These are phyloP conservation scores for Helichrysum umbraculigerum DNA, from an alignment of 129 eudicot species.

Conservation along the genomic window DNA sequence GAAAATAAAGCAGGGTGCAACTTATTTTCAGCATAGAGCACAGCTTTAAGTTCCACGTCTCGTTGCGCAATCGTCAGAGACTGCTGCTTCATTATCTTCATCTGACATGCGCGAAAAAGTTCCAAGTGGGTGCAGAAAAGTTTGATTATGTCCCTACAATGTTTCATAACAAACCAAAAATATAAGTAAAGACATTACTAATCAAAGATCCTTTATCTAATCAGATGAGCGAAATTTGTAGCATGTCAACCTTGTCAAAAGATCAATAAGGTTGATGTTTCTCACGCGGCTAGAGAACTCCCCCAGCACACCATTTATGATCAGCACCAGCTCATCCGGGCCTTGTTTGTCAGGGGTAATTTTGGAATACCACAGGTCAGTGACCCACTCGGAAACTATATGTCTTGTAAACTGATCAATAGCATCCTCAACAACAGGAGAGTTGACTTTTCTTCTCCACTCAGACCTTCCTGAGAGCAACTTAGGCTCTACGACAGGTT, in stretches of 20 bases:
- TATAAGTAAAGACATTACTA: background rate
- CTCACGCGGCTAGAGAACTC: constrained; percentile 87
- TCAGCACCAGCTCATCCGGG: constrained; percentile 89
- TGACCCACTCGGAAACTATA: constrained; percentile 96
- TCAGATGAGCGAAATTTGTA: constrained; percentile 13
- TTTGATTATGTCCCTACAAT: constrained; percentile 79
- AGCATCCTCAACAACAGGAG: constrained; percentile 96
- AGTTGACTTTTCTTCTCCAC: constrained; percentile 87
- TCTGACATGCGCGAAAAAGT: constrained; percentile 75
- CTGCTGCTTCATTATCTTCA: constrained; percentile 64
- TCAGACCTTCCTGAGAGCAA: constrained; percentile 46
- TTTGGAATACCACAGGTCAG: constrained; percentile 94
- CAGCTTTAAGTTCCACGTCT: constrained; percentile 64
- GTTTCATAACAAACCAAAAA: constrained; percentile 15
- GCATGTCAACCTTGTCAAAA: constrained; percentile 74
- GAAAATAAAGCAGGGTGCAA: constrained; percentile 91
- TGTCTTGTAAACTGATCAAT: constrained; percentile 85
- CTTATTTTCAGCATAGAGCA: constrained; percentile 83
- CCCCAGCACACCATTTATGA: constrained; percentile 84
- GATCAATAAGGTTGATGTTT: constrained; percentile 84
- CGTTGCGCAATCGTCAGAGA: constrained; percentile 61
- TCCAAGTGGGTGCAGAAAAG: constrained; percentile 75
- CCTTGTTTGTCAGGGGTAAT: constrained; percentile 94
- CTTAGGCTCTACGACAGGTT: constrained; percentile 38
- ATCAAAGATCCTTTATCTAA: constrained; percentile 8